These are phyloP conservation scores for Cercospora sojina DNA, from an alignment of 2,329 filamentous ascomycete species.

Conservation along the genomic window DNA sequence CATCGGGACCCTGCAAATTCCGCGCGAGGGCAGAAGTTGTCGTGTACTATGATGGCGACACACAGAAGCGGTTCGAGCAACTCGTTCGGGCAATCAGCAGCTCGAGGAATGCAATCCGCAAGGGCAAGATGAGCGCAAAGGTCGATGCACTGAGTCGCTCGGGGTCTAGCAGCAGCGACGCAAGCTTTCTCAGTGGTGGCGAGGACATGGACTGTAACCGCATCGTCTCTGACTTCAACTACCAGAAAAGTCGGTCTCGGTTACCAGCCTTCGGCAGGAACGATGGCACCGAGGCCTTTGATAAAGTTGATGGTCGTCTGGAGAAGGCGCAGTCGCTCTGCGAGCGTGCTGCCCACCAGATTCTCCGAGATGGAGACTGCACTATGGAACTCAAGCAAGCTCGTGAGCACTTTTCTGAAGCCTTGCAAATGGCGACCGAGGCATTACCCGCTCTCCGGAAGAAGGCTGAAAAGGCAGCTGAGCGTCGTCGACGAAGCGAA, in stretches of 20 bases:
- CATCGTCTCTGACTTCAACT: slow-evolving; percentile 38
- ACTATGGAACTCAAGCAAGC: slow-evolving; percentile 71
- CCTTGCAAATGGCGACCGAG: slow-evolving; percentile 53
- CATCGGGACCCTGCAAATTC: slow-evolving; percentile 54
- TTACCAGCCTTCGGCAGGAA: slow-evolving; percentile 20
- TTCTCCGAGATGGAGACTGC: slow-evolving; percentile 84
- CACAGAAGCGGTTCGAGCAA: slow-evolving; percentile 78
- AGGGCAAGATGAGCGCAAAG: slow-evolving; percentile 79
- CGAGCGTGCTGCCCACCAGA: slow-evolving; percentile 84
- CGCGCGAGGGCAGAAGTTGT: slow-evolving; percentile 74
- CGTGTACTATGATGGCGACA: slow-evolving; percentile 88
- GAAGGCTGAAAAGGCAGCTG: slow-evolving; percentile 27
- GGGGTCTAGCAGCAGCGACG: slow-evolving; percentile 36
- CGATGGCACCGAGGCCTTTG: slow-evolving; percentile 41
- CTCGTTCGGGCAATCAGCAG: slow-evolving; percentile 78
- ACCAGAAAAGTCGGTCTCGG: slow-evolving; percentile 29
- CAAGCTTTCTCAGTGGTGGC: slow-evolving; percentile 39
- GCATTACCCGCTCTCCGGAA: slow-evolving; percentile 29
- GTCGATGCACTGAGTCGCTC: slow-evolving; percentile 53
- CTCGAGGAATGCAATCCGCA: slow-evolving; percentile 79
- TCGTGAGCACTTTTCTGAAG: slow-evolving; percentile 62
- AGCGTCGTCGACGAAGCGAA: slow-evolving; percentile 28
- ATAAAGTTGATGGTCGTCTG: slow-evolving; percentile 72
- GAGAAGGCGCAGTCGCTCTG: slow-evolving; percentile 79
- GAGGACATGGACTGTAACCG: slow-evolving; percentile 37